Conservation (phyloP, 1,139 yeast species). For the Candida mesenterica region DNA sequence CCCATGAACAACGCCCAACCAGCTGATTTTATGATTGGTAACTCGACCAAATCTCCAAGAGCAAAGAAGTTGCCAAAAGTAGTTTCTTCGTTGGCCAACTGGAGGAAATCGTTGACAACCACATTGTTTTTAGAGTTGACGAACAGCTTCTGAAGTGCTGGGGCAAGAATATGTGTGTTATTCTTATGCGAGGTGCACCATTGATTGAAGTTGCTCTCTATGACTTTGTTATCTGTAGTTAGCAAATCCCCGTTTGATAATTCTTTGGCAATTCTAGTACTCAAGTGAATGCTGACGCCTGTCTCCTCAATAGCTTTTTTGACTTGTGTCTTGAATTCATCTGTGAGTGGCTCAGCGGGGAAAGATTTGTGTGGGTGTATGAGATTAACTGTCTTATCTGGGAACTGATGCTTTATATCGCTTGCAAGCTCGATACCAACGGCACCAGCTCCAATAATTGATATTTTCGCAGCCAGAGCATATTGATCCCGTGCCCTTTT, state of each 20-base stretch:
- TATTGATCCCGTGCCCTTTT: conserved; percentile 24
- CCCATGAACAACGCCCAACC: conserved; percentile 52
- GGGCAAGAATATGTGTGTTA: conserved; percentile 31
- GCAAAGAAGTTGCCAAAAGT: conserved; percentile 30
- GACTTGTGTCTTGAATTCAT: conserved; percentile 28
- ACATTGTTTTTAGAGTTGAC: conserved; percentile 29
- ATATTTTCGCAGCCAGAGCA: conserved; percentile 22
- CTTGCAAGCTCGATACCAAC: conserved; percentile 52
- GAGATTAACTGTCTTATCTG: conserved; percentile 34
- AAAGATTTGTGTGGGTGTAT: conserved; percentile 40
- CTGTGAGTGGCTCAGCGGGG: conserved; percentile 42
- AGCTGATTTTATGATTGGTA: conserved; percentile 44
- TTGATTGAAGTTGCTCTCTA: conserved; percentile 34
- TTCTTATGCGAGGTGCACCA: conserved; percentile 48
- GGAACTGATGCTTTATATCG: conserved; percentile 37
- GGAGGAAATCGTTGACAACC: conserved; percentile 37
- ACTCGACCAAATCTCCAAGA: conserved; percentile 43
- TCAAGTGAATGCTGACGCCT: conserved; percentile 19
- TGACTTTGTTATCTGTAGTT: conserved; percentile 29
- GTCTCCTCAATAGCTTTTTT: conserved; percentile 25
- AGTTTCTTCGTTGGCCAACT: conserved; percentile 21
- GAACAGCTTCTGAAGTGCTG: conserved; percentile 18
- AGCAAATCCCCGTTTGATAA: conserved; percentile 27
- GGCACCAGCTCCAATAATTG: conserved; percentile 51
- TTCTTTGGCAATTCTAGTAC: conserved; percentile 26